These are phyloP conservation scores for Exobasidium cylindrosporum DNA, from an alignment of 1,284 basidiomycete species.

Conservation along the genomic window DNA sequence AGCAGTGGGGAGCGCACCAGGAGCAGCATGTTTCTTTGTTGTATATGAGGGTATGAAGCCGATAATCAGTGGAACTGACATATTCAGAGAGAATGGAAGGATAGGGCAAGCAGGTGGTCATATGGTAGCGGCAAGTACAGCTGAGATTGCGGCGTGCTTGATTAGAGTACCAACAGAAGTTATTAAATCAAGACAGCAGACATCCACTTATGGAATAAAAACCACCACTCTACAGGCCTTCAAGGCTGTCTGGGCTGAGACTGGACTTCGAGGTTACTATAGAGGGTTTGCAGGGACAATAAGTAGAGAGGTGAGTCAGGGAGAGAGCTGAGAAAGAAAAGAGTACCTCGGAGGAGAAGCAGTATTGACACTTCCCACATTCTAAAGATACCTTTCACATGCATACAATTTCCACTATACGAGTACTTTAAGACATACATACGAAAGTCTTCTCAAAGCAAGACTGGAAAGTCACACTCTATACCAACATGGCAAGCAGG, in stretches of 20 bases:
- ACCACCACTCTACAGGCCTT: slow-evolving; percentile 60
- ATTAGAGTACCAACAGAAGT: slow-evolving; percentile 92
- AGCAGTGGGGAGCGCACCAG: slow-evolving; percentile 89
- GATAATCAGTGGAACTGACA: slow-evolving; percentile 17
- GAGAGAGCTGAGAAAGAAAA: neutral
- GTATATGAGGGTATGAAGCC: slow-evolving; percentile 88
- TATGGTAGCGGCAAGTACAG: slow-evolving; percentile 56
- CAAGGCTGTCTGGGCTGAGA: slow-evolving; percentile 61
- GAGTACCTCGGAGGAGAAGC: neutral
- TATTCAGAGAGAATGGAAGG: slow-evolving; percentile 26
- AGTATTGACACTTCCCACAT: slow-evolving; percentile 6
- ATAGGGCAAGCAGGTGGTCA: slow-evolving; percentile 45
- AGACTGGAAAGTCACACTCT: neutral
- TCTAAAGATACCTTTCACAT: slow-evolving; percentile 88
- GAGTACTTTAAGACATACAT: slow-evolving; percentile 71
- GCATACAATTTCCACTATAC: slow-evolving; percentile 94
- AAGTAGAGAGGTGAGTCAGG: slow-evolving; percentile 66
- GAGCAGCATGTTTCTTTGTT: slow-evolving; percentile 92
- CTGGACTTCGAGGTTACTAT: slow-evolving; percentile 71
- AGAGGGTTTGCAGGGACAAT: slow-evolving; percentile 75
- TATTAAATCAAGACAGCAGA: slow-evolving; percentile 81
- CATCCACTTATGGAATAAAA: slow-evolving; percentile 65
- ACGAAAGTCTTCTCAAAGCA: slow-evolving; percentile 13
- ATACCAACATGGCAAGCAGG: slow-evolving; percentile 81
- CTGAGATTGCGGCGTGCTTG: slow-evolving; percentile 70